phyloP scores from a whole-genome alignment of 176 grass and related monocot genomes.

The Zoysia pacifica region DNA sequence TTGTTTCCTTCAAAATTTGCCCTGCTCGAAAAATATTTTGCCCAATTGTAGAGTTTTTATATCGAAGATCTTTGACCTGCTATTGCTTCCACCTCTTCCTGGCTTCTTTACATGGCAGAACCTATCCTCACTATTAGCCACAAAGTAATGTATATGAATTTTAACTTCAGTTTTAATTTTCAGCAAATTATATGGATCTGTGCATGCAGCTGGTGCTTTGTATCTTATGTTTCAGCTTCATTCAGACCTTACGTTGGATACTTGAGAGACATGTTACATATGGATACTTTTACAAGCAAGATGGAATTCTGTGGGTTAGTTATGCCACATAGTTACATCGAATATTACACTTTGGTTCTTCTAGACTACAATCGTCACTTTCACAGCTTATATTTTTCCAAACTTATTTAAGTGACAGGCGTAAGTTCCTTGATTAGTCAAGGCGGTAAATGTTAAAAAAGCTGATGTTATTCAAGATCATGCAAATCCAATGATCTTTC shows the following conservation, averaged over 20 bases:
- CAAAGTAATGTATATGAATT: background rate
- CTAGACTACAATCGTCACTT: background rate
- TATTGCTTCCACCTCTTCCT: too few species aligned
- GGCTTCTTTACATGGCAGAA: background rate
- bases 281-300: too few species aligned
- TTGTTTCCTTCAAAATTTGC: background rate
- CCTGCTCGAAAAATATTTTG: background rate
- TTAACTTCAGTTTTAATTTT: background rate
- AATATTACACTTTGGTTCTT: background rate
- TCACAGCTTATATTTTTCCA: constrained; percentile 30
- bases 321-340: background rate
- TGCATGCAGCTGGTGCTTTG: background rate
- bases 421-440: constrained; percentile 6
- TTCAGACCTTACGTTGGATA: background rate
- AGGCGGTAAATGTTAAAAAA: background rate
- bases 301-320: background rate
- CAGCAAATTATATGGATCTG: constrained; percentile 15
- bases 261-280: background rate
- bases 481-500: background rate
- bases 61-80: too few species aligned
- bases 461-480: constrained; percentile 4
- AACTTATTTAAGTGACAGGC: constrained; percentile 26
- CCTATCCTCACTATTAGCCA: background rate
- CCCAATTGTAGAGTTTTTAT: background rate
- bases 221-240: background rate